A percentile compares a stretch with the other conserved stretches of the same genome.
Conservation (phyloP, 345 rosid genomes). For the Syzygium jambos region DNA sequence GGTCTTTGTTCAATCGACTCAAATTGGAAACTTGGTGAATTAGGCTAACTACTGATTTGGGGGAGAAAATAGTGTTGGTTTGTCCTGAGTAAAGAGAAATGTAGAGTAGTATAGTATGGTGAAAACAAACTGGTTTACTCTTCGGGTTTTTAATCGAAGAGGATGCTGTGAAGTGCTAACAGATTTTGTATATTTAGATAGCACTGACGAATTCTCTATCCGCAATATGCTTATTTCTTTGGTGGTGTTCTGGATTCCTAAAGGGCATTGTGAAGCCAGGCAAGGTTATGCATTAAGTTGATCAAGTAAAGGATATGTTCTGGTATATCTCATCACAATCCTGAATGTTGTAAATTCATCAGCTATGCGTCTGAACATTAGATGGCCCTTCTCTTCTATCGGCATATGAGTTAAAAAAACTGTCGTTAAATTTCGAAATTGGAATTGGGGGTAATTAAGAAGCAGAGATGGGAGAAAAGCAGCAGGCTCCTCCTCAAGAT, state of each 20-base stretch:
- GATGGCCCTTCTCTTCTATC: neutral
- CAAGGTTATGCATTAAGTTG: neutral
- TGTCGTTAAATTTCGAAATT: neutral
- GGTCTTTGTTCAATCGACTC: neutral
- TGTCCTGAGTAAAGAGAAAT: neutral
- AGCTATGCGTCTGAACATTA: neutral
- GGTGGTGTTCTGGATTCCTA: neutral
- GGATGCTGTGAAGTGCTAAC: neutral
- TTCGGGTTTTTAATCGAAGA: neutral
- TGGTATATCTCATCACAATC: neutral
- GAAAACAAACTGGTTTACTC: neutral
- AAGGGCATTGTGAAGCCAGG: neutral
- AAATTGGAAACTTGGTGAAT: neutral
- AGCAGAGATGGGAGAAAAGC: neutral
- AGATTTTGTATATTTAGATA: neutral
- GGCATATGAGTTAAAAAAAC: neutral
- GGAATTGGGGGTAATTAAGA: neutral
- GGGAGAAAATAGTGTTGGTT: neutral
- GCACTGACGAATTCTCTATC: neutral
- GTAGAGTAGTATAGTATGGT: neutral
- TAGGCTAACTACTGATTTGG: neutral
- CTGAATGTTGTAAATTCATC: neutral
- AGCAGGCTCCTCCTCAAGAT: neutral
- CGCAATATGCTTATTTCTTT: neutral
- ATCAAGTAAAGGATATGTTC: neutral